A percentile compares a stretch with the other conserved stretches of the same genome.
phyloP scores from a whole-genome alignment of 2,329 filamentous ascomycete genomes.

The Ascochyta clinopodiicola region DNA sequence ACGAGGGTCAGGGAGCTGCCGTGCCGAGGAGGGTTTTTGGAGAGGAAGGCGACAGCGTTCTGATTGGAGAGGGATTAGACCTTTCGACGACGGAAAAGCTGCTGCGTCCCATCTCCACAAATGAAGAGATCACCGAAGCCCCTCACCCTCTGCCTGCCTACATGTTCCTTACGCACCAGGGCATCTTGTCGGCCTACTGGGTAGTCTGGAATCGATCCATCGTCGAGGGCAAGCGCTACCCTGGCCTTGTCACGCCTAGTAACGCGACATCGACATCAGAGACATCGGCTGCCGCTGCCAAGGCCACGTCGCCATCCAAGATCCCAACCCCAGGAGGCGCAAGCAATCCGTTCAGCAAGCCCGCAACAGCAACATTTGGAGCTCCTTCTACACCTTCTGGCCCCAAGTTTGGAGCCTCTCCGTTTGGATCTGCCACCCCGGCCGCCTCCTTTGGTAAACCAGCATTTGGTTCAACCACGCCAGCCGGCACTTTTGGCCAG shows the following conservation, averaged over 20 bases:
- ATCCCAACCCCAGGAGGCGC: slow-evolving; percentile 19
- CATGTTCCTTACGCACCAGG: slow-evolving; percentile 87
- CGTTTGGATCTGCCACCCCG: slow-evolving; percentile 15
- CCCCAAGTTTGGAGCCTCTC: slow-evolving; percentile 32
- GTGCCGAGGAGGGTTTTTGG: slow-evolving; percentile 53
- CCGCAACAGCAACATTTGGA: slow-evolving; percentile 33
- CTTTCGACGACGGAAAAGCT: slow-evolving; percentile 83
- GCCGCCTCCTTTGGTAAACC: slow-evolving; percentile 6
- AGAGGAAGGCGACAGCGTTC: slow-evolving; percentile 70
- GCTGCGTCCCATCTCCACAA: slow-evolving; percentile 74
- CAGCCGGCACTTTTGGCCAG: slow-evolving; percentile 20
- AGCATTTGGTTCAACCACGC: slow-evolving; percentile 13
- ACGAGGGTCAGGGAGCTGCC: slow-evolving; percentile 76
- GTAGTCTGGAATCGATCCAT: slow-evolving; percentile 89
- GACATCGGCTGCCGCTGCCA: slow-evolving; percentile 32
- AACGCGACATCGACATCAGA: background rate
- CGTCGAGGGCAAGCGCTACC: slow-evolving; percentile 73
- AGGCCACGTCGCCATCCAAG: slow-evolving; percentile 16
- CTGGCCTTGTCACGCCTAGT: slow-evolving; percentile 62
- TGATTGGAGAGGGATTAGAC: slow-evolving; percentile 82
- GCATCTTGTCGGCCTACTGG: slow-evolving; percentile 87
- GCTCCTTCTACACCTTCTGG: slow-evolving; percentile 23
- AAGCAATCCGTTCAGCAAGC: slow-evolving; percentile 16
- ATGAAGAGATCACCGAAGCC: slow-evolving; percentile 80
- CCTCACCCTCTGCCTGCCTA: slow-evolving; percentile 81